Conservation (phyloP, 306 rosid genomes). For the Quercus rubra region DNA sequence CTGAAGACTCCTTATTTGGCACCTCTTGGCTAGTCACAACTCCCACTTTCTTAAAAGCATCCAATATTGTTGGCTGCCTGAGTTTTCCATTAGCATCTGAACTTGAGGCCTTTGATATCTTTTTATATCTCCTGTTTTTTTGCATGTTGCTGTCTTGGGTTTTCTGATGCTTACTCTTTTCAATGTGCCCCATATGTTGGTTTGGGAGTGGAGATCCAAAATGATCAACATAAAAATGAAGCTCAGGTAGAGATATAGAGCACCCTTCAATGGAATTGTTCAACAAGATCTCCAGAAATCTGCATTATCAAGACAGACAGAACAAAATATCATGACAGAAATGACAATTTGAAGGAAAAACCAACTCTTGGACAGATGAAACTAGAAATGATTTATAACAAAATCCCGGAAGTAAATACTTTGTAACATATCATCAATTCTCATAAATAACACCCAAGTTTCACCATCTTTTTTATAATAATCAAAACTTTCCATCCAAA, state of each 20-base stretch:
- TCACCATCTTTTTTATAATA: background rate
- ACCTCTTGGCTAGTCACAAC: conserved; percentile 29
- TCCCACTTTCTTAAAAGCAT: conserved; percentile 32
- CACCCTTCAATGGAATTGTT: conserved; percentile 20
- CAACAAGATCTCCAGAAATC: conserved; percentile 35
- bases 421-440: background rate
- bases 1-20: conserved; percentile 19
- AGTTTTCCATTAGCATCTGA: conserved; percentile 19
- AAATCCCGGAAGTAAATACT: background rate
- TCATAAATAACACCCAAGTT: background rate
- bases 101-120: conserved; percentile 14
- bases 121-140: conserved; percentile 16
- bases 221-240: conserved; percentile 21
- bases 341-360: background rate
- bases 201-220: conserved; percentile 18
- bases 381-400: background rate
- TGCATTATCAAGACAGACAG: conserved; percentile 5
- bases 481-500: background rate
- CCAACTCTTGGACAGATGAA: background rate
- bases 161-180: conserved; percentile 23
- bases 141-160: conserved; percentile 10
- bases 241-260: conserved; percentile 36
- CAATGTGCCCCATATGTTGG: conserved; percentile 12
- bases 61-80: conserved; percentile 30
- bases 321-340: background rate